A percentile compares a stretch with the other conserved stretches of the same genome.
Conservation (phyloP, 805 yeast species). For the Saccharomycopsis sp. region DNA sequence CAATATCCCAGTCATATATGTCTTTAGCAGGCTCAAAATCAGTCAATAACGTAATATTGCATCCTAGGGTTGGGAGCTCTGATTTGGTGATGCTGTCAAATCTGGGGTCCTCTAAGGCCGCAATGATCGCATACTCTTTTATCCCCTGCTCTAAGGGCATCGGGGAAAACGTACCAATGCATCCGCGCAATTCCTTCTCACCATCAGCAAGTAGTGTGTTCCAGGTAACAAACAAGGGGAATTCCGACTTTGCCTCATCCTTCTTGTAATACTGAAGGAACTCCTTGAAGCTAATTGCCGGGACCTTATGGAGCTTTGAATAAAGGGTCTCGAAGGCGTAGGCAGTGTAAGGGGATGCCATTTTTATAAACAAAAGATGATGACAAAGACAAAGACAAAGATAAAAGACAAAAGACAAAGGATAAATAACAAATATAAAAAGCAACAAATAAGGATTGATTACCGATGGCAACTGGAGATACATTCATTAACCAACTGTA, state of each 20-base stretch:
- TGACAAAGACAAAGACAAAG: neutral
- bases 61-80: slow-evolving; percentile 49
- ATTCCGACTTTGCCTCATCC: slow-evolving; percentile 19
- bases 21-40: slow-evolving; percentile 48
- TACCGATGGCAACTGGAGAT: too few species aligned
- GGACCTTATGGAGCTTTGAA: slow-evolving; percentile 25
- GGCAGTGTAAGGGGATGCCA: slow-evolving; percentile 31
- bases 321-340: slow-evolving; percentile 36
- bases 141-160: slow-evolving; percentile 53
- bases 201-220: slow-evolving; percentile 32
- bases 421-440: too few species aligned
- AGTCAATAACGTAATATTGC: slow-evolving; percentile 54
- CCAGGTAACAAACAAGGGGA: slow-evolving; percentile 90
- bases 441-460: too few species aligned
- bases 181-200: slow-evolving; percentile 60
- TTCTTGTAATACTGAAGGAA: slow-evolving; percentile 18
- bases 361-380: too few species aligned
- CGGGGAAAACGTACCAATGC: slow-evolving; percentile 82
- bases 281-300: slow-evolving; percentile 10
- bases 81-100: slow-evolving; percentile 53
- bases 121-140: slow-evolving; percentile 50
- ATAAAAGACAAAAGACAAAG: neutral
- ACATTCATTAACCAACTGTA: too few species aligned
- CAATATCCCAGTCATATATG: slow-evolving; percentile 71
- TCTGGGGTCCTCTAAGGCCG: slow-evolving; percentile 75